These are phyloP conservation scores for Chlamydomonas schloesseri DNA, from an alignment of 139 green algal species.

Conservation along the genomic window DNA sequence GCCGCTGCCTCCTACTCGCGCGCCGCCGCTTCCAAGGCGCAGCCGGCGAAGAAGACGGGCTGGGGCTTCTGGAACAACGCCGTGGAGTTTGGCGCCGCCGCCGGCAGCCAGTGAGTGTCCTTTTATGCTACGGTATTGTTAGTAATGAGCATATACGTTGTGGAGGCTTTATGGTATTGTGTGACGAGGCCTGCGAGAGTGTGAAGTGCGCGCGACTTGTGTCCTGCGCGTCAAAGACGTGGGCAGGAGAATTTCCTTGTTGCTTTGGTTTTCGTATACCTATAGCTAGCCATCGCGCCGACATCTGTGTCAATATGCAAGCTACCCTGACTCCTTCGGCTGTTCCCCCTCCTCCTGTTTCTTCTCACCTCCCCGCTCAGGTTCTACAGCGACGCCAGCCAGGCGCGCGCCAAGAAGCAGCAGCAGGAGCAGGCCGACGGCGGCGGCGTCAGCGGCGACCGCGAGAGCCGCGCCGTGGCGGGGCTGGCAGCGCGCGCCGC, in stretches of 20 bases:
- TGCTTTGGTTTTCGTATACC: too few relatives aligned
- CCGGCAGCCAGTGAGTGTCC: slow-evolving; percentile 8
- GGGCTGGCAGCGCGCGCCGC: slow-evolving; percentile 56
- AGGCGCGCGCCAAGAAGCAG: background rate
- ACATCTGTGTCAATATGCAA: too few relatives aligned
- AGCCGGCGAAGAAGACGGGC: background rate
- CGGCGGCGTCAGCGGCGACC: background rate
- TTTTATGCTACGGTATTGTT: background rate
- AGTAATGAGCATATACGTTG: background rate
- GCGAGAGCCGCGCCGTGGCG: slow-evolving; percentile 47
- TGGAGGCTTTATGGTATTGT: background rate
- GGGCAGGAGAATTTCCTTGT: too few relatives aligned
- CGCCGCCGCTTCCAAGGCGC: background rate
- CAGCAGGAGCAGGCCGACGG: background rate
- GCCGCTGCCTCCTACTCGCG: background rate
- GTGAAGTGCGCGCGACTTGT: too few relatives aligned
- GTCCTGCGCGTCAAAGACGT: too few relatives aligned
- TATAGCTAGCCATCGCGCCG: too few relatives aligned
- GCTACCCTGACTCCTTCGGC: too few relatives aligned
- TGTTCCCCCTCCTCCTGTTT: too few relatives aligned
- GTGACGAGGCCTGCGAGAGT: too few relatives aligned
- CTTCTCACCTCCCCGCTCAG: background rate
- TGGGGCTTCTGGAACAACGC: slow-evolving; percentile 24
- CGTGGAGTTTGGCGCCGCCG: background rate
- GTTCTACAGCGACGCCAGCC: background rate